phyloP scores from a whole-genome alignment of 305 asterid genomes.

The Fraxinus dipetala region DNA sequence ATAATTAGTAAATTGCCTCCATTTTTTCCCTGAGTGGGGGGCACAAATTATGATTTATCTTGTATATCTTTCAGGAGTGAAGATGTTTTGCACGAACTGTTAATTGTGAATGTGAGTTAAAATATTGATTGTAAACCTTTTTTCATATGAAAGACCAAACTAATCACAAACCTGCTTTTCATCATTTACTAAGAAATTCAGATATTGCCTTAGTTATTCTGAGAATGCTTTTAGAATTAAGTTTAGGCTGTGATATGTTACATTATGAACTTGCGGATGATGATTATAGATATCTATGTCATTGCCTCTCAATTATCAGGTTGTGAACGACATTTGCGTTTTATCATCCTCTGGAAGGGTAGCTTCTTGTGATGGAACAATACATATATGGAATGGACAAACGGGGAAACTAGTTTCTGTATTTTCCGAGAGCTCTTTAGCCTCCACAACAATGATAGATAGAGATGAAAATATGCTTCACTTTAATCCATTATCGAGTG shows the following conservation, averaged over 20 bases:
- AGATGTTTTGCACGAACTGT: background rate
- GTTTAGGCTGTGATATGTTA: background rate
- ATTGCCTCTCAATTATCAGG: slow-evolving; percentile 43
- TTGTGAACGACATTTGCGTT: slow-evolving; percentile 75
- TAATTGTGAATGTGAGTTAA: background rate
- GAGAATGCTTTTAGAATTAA: background rate
- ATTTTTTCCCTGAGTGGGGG: background rate
- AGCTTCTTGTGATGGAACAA: slow-evolving; percentile 98
- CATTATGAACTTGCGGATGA: slow-evolving; percentile 3
- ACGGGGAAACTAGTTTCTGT: slow-evolving; percentile 70
- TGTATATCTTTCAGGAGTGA: background rate
- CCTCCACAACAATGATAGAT: slow-evolving; percentile 44
- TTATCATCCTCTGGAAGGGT: slow-evolving; percentile 79
- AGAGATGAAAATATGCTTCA: slow-evolving; percentile 73
- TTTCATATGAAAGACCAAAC: background rate
- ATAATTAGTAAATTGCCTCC: background rate
- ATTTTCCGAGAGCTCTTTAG: slow-evolving; percentile 68
- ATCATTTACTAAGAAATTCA: background rate
- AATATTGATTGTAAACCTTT: background rate
- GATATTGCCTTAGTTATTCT: background rate
- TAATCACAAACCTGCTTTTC: background rate
- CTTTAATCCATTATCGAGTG: slow-evolving; percentile 70
- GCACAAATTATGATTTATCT: background rate
- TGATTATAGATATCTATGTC: slow-evolving; percentile 19
- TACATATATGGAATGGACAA: slow-evolving; percentile 93